Conservation (phyloP, 352 stramenopile species). For the Globisporangium middletonii region DNA sequence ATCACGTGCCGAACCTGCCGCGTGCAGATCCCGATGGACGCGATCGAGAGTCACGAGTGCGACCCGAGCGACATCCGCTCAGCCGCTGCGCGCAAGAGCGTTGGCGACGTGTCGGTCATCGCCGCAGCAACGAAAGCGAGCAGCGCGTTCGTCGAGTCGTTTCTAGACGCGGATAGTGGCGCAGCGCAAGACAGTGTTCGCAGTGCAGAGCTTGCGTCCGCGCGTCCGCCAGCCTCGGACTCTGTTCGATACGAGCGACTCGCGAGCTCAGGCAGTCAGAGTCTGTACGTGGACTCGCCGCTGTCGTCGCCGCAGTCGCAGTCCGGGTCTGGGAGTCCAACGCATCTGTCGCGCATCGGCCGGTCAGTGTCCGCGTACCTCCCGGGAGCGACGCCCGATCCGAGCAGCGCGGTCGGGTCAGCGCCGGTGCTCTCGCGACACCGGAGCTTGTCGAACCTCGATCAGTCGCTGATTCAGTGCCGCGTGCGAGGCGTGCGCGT, state of each 20-base stretch:
- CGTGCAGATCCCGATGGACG: slow-evolving; percentile 39
- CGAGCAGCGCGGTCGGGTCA: neutral
- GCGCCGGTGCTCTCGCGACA: neutral
- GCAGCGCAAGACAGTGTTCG: slow-evolving; percentile 3
- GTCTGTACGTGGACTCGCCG: neutral
- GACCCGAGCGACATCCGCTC: slow-evolving; percentile 11
- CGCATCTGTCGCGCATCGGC: slow-evolving; percentile 8
- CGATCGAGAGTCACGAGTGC: slow-evolving; percentile 66
- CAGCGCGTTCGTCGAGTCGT: slow-evolving; percentile 7
- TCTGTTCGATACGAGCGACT: neutral
- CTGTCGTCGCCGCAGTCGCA: slow-evolving; percentile 1
- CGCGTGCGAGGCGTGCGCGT: slow-evolving; percentile 50
- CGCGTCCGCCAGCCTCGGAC: too few relatives aligned
- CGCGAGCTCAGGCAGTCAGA: neutral
- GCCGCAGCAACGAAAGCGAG: slow-evolving; percentile 1
- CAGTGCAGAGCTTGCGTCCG: neutral
- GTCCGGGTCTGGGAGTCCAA: neutral
- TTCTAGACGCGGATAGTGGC: neutral
- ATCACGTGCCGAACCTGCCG: slow-evolving; percentile 56
- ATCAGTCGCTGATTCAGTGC: slow-evolving; percentile 26
- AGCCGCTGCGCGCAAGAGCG: slow-evolving; percentile 14
- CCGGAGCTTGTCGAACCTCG: neutral
- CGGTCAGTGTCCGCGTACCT: slow-evolving; percentile 9
- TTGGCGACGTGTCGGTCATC: neutral
- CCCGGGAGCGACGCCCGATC: neutral